Conservation (phyloP, 2,329 filamentous ascomycete genomes). For the Ophiostoma quercus region DNA sequence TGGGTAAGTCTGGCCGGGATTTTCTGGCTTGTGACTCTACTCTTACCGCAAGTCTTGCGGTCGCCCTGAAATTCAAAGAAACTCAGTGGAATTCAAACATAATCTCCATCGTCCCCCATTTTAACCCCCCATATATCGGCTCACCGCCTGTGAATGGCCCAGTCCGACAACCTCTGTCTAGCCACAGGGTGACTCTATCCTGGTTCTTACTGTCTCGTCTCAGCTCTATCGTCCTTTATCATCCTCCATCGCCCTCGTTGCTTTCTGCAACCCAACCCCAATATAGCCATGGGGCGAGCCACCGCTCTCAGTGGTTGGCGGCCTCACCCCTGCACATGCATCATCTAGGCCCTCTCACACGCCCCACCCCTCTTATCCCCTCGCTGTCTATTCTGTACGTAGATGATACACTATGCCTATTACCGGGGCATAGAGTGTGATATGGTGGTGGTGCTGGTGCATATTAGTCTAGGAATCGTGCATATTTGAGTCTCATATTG, state of each 20-base stretch:
- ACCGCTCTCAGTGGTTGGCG: slow-evolving; percentile 3
- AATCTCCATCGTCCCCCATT: background rate
- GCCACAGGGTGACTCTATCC: background rate
- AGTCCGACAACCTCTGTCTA: background rate
- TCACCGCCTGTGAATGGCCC: slow-evolving; percentile 10
- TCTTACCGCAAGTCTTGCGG: slow-evolving; percentile 1
- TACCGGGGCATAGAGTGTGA: background rate
- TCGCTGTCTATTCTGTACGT: background rate
- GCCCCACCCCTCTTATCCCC: background rate
- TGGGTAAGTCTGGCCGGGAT: background rate
- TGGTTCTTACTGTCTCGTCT: background rate
- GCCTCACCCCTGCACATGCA: slow-evolving; percentile 14
- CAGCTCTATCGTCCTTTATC: slow-evolving; percentile 5
- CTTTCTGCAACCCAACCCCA: slow-evolving; percentile 11
- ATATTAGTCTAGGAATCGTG: background rate
- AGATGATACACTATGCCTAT: background rate
- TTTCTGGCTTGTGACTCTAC: background rate
- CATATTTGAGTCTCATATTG: slow-evolving; percentile 5
- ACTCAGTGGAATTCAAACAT: background rate
- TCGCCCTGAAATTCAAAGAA: background rate
- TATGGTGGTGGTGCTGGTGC: background rate
- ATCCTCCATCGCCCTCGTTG: background rate
- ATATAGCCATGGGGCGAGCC: slow-evolving; percentile 3
- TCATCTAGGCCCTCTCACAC: background rate
- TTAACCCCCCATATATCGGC: background rate